Evolutionary conservation across 495 filamentous ascomycete species (phyloP).

Genomic region (Lasiosphaeria miniovina): DNA sequence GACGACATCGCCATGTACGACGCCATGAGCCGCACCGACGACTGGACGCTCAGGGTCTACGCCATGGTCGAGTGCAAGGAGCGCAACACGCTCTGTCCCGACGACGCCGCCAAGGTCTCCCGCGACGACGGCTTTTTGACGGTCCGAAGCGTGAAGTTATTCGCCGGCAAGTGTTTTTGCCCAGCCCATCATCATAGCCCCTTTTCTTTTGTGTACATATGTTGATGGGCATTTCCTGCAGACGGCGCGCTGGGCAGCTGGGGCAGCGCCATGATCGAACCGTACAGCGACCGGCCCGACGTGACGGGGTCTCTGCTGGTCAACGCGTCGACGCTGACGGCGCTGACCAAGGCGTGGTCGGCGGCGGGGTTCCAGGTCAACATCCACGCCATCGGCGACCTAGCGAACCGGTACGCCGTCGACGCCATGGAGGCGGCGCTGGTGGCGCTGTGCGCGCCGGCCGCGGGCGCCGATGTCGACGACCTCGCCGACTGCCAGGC

Average conservation of each 20-base stretch:
- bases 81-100: slow-evolving; percentile 58
- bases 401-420: slow-evolving; percentile 57
- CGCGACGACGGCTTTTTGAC: slow-evolving; percentile 43
- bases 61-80: slow-evolving; percentile 62
- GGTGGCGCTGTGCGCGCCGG: slow-evolving; percentile 8
- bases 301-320: slow-evolving; percentile 58
- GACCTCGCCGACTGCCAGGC: slow-evolving; percentile 39
- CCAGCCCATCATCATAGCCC: background rate
- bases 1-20: slow-evolving; percentile 50
- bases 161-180: slow-evolving; percentile 44
- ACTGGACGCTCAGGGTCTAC: slow-evolving; percentile 56
- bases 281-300: slow-evolving; percentile 56
- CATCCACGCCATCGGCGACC: slow-evolving; percentile 65
- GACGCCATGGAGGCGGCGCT: slow-evolving; percentile 51
- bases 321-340: slow-evolving; percentile 50
- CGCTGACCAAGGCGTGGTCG: slow-evolving; percentile 49
- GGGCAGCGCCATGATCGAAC: slow-evolving; percentile 61
- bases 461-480: slow-evolving; percentile 13
- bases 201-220: background rate
- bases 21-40: slow-evolving; percentile 41
- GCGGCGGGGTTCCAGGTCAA: slow-evolving; percentile 53
- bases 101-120: slow-evolving; percentile 37
- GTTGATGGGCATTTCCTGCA: slow-evolving; percentile 11
- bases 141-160: slow-evolving; percentile 57
- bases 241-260: slow-evolving; percentile 64